A percentile compares a stretch with the other conserved stretches of the same genome.
These are phyloP conservation scores for Ophiocordyceps sinensis DNA, from an alignment of 2,329 filamentous ascomycete species.

Conservation along the genomic window DNA sequence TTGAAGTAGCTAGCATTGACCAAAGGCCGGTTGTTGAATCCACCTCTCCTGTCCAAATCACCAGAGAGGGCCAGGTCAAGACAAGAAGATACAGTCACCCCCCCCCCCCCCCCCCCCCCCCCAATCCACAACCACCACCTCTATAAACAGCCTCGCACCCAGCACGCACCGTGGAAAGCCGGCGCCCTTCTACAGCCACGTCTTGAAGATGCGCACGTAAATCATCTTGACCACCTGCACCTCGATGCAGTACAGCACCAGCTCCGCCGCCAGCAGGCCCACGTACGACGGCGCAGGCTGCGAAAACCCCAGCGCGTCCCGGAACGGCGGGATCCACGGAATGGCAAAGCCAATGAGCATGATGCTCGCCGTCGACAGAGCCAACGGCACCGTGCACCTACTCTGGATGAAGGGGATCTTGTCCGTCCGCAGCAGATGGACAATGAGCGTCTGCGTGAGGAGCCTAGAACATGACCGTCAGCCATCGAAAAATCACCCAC, in stretches of 20 bases:
- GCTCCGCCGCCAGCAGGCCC: constrained; percentile 10
- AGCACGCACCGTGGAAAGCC: no score
- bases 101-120: no score
- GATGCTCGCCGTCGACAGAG: constrained; percentile 10
- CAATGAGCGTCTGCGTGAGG: constrained; percentile 14
- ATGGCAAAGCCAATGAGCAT: constrained; percentile 12
- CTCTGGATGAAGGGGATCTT: constrained; percentile 13
- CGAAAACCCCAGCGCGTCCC: constrained; percentile 7
- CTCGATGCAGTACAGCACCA: constrained; percentile 11
- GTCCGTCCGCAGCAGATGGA: constrained; percentile 12
- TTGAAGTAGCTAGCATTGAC: neutral
- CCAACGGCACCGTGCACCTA: constrained; percentile 7
- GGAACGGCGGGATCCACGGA: constrained; percentile 11
- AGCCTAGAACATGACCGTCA: constrained; percentile 3
- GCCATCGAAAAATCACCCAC: neutral
- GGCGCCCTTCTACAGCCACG: constrained; percentile 9
- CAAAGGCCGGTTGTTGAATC: neutral
- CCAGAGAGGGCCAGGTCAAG: neutral
- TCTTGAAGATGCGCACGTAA: constrained; percentile 11
- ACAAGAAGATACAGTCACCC: neutral
- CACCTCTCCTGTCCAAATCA: neutral
- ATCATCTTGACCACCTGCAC: constrained; percentile 14
- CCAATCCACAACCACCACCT: neutral
- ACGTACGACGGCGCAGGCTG: constrained; percentile 7
- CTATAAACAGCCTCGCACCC: neutral